Evolutionary conservation across 805 yeast species (phyloP), one percentile per base, ranked within the genome.

Genomic region (Ogataea zsoltii): DNA sequence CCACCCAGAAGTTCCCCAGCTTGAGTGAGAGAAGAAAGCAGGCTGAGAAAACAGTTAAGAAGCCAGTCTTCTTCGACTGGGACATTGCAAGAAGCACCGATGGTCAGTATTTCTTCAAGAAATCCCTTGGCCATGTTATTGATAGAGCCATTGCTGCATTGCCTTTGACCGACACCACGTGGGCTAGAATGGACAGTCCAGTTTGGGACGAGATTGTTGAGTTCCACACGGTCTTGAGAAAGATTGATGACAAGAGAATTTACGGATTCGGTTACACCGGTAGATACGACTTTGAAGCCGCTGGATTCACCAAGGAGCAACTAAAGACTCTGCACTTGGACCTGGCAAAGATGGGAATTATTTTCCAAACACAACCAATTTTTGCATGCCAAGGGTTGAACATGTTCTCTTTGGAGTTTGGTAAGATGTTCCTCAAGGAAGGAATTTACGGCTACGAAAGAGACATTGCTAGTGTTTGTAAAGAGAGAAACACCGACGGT

Each of bases 181-280:
- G 87, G 87, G 66, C 82, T 17, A 84, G 82, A 57, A 81, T 85
- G 33, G 79, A 79, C 57, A 70, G 74, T 11, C 87, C 86, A n/a
- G 74, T 80, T 50, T 60, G 80, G 40, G 54, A 67, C 31, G 79
- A 77, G 58, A 83, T 84, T 10, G 65, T 62, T 44, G 58, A 56
- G 3, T 74, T 79, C 54, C 79, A 83, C 9, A 56, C 63, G n/a
- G 58, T 60, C 36, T 74, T 81, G 47, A 80, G 77, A 46, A 65
- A 59, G 9, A 58, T 67, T 26, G 74, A 66, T 57, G 83, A 83
- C 16, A 70, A 73, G 23, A 74, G 73, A 53, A 75, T 76, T 67
- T 67, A 81, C 16, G 87, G 80, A 7, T 81, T 81, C 57, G 82
- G 82, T 56, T 65, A 81, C 44, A 72, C 79, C 17, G 86, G 86